Conservation (phyloP, 306 rosid species). For the Fagus sylvatica region DNA sequence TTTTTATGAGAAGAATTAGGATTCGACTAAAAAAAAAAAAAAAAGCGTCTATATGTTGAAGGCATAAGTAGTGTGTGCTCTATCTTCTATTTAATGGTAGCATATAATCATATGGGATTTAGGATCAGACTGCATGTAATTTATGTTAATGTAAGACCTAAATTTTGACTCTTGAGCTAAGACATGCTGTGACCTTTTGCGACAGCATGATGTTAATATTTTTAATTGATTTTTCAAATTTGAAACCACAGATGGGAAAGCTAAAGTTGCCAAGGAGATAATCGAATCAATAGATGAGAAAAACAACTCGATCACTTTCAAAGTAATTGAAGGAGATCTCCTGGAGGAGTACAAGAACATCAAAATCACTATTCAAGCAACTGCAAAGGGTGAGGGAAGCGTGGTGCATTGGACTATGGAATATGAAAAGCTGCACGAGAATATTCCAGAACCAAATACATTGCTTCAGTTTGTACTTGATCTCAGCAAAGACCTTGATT, state of each 20-base stretch:
- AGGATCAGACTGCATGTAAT: no score
- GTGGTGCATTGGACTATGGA: constrained; percentile 34
- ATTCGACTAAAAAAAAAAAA: no score
- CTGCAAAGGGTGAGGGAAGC: constrained; percentile 38
- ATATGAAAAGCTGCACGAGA: constrained; percentile 42
- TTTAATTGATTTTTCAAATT: background rate
- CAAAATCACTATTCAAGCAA: background rate
- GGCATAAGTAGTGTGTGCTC: no score
- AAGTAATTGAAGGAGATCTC: constrained; percentile 39
- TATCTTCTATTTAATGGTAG: no score
- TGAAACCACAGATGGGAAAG: constrained; percentile 35
- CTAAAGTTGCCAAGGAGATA: constrained; percentile 30
- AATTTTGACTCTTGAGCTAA: no score
- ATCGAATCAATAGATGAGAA: constrained; percentile 39
- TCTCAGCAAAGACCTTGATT: constrained; percentile 25
- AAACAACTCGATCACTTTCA: constrained; percentile 33
- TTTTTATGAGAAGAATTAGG: no score
- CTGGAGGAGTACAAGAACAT: constrained; percentile 35
- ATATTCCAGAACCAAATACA: constrained; percentile 38
- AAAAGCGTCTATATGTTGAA: no score
- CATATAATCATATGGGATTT: no score
- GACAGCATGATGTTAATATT: no score
- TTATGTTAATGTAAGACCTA: no score
- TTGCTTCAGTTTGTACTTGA: constrained; percentile 15
- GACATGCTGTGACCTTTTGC: no score